Evolutionary conservation across 805 yeast species (phyloP).

Genomic region (Myxozyma neotropica): DNA sequence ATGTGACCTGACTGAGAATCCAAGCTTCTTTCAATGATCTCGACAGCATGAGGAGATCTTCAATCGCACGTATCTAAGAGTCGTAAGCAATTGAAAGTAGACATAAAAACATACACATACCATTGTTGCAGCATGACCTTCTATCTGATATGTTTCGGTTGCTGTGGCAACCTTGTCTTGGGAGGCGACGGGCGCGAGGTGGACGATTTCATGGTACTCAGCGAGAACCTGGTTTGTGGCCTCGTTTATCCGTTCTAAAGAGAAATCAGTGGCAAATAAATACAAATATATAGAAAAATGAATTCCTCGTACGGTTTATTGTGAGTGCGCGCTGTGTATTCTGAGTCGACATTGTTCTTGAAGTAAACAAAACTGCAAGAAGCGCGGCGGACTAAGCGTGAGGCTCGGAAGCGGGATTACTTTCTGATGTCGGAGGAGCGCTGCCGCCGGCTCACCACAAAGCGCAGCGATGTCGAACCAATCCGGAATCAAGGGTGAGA

Average conservation of each 20-base stretch:
- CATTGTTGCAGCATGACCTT: slow-evolving; percentile 44
- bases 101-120: slow-evolving; percentile 15
- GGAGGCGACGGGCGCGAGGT: slow-evolving; percentile 37
- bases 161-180: slow-evolving; percentile 44
- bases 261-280: neutral
- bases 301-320: slow-evolving; percentile 19
- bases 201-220: slow-evolving; percentile 39
- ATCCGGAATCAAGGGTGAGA: slow-evolving; percentile 55
- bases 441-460: neutral
- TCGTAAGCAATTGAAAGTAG: neutral
- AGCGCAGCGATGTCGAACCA: slow-evolving; percentile 59
- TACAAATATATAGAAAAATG: neutral
- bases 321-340: slow-evolving; percentile 18
- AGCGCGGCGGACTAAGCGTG: neutral
- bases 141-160: slow-evolving; percentile 46
- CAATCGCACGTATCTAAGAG: slow-evolving; percentile 40
- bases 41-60: slow-evolving; percentile 46
- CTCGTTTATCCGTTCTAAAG: slow-evolving; percentile 31
- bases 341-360: slow-evolving; percentile 2
- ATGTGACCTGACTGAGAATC: slow-evolving; percentile 46
- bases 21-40: slow-evolving; percentile 49
- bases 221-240: slow-evolving; percentile 21
- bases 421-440: no score
- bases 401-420: neutral
- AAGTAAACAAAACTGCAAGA: neutral